phyloP scores from a whole-genome alignment of 2,329 filamentous ascomycete species.

The Tolypocladium pustulatum region DNA sequence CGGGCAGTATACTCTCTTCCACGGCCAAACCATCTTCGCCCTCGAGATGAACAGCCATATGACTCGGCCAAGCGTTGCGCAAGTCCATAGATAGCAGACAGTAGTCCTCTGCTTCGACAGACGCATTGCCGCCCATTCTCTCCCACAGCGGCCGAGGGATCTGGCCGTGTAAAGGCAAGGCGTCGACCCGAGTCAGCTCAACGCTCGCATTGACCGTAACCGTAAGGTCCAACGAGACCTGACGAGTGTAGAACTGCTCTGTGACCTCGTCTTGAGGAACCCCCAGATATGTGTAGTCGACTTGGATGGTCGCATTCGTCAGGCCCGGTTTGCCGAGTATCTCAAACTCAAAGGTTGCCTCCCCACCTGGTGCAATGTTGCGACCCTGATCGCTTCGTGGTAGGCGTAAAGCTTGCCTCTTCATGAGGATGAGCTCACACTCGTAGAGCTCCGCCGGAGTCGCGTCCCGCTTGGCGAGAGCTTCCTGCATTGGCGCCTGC shows the following conservation, averaged over 20 bases:
- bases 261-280: slow-evolving; percentile 55
- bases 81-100: slow-evolving; percentile 76
- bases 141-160: slow-evolving; percentile 54
- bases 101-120: slow-evolving; percentile 46
- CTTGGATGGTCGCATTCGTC: slow-evolving; percentile 66
- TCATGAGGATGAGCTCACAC: slow-evolving; percentile 68
- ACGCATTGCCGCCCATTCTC: slow-evolving; percentile 24
- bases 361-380: slow-evolving; percentile 56
- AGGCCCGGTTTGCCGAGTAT: slow-evolving; percentile 79
- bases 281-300: slow-evolving; percentile 80
- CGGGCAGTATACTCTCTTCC: slow-evolving; percentile 50
- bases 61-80: slow-evolving; percentile 81
- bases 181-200: slow-evolving; percentile 69
- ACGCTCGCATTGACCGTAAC: slow-evolving; percentile 89
- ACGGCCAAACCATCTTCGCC: slow-evolving; percentile 37
- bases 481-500: slow-evolving; percentile 63
- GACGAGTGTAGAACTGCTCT: slow-evolving; percentile 72
- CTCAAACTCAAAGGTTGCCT: slow-evolving; percentile 68
- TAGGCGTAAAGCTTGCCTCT: slow-evolving; percentile 57
- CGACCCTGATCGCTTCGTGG: slow-evolving; percentile 40
- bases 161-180: slow-evolving; percentile 59
- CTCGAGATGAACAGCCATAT: slow-evolving; percentile 56
- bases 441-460: slow-evolving; percentile 75
- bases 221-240: slow-evolving; percentile 68
- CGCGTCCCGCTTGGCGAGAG: slow-evolving; percentile 66